Conservation (phyloP, 495 filamentous ascomycete genomes). For the Neurospora hispaniola region DNA sequence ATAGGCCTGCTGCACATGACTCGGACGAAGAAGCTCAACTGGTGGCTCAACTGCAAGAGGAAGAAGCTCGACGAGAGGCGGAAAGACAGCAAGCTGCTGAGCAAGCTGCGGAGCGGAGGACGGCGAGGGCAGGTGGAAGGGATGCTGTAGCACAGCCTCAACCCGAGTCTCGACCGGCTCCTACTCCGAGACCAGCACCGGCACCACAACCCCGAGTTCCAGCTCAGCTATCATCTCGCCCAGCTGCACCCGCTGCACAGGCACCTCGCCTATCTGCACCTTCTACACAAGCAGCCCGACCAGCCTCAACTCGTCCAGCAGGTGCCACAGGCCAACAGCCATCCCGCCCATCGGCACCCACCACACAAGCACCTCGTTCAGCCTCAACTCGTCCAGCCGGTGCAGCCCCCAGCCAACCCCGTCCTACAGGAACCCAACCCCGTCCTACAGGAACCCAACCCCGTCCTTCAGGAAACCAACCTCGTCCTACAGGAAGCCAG, state of each 20-base stretch:
- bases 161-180: background rate
- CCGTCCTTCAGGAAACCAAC: background rate
- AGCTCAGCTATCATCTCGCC: background rate
- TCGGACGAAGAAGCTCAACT: background rate
- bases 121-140: background rate
- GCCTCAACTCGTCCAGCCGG: background rate
- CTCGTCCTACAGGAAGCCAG: background rate
- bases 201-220: background rate
- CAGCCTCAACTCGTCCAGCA: background rate
- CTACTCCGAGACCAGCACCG: background rate
- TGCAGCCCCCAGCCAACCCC: too few species aligned
- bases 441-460: background rate
- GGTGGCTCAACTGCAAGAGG: background rate
- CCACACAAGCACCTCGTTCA: background rate
- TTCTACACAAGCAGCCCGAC: background rate
- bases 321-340: background rate
- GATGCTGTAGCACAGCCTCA: background rate
- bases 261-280: background rate
- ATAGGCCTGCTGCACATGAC: background rate
- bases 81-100: background rate
- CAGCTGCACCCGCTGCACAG: background rate
- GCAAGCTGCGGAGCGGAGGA: background rate
- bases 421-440: background rate
- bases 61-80: background rate
- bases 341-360: background rate